These are phyloP conservation scores for Alternaria panax DNA, from an alignment of 2,329 filamentous ascomycete genomes.

Conservation along the genomic window DNA sequence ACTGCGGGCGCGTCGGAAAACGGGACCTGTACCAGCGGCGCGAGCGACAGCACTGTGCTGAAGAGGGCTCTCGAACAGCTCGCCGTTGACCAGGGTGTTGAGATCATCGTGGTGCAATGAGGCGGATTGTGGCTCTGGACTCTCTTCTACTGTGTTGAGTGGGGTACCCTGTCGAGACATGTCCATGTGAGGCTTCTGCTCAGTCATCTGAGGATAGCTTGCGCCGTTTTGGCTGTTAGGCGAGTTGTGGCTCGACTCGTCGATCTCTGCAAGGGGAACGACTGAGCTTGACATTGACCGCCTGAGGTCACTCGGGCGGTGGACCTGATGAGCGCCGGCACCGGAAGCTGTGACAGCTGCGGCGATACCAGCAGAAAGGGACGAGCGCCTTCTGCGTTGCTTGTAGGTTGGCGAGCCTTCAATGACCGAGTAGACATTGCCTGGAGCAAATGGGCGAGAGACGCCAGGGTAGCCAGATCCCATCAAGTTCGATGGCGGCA, in stretches of 20 bases:
- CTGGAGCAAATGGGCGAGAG: constrained; percentile 69
- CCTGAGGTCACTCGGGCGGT: constrained; percentile 88
- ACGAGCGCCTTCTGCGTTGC: constrained; percentile 91
- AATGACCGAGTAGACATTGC: constrained; percentile 92
- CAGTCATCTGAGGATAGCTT: constrained; percentile 66
- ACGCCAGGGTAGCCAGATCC: constrained; percentile 80
- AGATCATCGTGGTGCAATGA: constrained; percentile 75
- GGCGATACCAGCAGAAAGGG: constrained; percentile 82
- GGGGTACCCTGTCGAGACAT: constrained; percentile 93
- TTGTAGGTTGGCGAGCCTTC: constrained; percentile 99
- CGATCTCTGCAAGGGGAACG: constrained; percentile 78
- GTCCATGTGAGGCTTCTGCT: constrained; percentile 76
- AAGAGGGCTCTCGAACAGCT: constrained; percentile 53
- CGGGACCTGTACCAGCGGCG: constrained; percentile 69
- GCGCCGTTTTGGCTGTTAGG: constrained; percentile 74
- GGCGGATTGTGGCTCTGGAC: constrained; percentile 75
- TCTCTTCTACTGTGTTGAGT: constrained; percentile 82
- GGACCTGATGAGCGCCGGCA: constrained; percentile 63
- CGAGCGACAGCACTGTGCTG: constrained; percentile 66
- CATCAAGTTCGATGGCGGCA: constrained; percentile 84
- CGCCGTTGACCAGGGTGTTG: constrained; percentile 52
- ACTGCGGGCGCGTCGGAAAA: constrained; percentile 87
- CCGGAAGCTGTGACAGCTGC: constrained; percentile 69
- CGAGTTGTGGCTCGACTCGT: constrained; percentile 79
- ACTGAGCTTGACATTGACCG: constrained; percentile 90